Evolutionary conservation across 352 stramenopile genomes (phyloP), one percentile per base, ranked within the genome.

Genomic region (Pythium insidiosum): DNA sequence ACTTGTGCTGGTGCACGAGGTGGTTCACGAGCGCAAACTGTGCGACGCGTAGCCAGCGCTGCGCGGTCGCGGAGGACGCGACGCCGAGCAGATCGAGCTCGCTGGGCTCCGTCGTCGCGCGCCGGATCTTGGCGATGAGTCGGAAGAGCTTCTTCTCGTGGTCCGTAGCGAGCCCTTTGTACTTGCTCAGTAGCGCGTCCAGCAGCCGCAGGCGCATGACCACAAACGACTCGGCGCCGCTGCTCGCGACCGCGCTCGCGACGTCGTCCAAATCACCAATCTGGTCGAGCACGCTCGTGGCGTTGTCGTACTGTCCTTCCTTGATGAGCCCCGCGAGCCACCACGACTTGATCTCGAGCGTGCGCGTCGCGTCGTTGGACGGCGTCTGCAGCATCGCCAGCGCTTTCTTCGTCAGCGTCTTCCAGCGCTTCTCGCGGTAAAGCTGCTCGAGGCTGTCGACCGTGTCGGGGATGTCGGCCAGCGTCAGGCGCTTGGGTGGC

Each of bases 241-340:
- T 24, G 18, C 23, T 31, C 21, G 35, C 33, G 22, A 40, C 12
- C 24, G 46, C 30, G 38, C n/a, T n/a, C n/a, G n/a, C n/a, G n/a
- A 47, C 35, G 20, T 76, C 66, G 25, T 77, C 60, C 30, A 88
- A 50, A 38, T 74, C 58, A n/a, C 73, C 78, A 22, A 91, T 77
- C 58, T 91, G 72, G 46, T 87, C 67, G 19, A 91, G 52, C 16
- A 86, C 61, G 41, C 69, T 84, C 18, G 74, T 63, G 1, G 73
- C 71, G 37, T 87, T 84, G 45, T 91, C 78, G 38, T 86, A 84
- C 29, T 84, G 72, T 9, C 73, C 73, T 18, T 87, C 71, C 36
- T 88, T 88, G 42, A 88, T 88, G 4, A 88, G 60, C 1, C 71
- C 78, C 5, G 75, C 75, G 47, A 91, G 69, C 71, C 68, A 86